A percentile compares a stretch with the other conserved stretches of the same genome.
Conservation (phyloP, 371 early-diverging fungal genomes). For the Haplosporangium sp. region DNA sequence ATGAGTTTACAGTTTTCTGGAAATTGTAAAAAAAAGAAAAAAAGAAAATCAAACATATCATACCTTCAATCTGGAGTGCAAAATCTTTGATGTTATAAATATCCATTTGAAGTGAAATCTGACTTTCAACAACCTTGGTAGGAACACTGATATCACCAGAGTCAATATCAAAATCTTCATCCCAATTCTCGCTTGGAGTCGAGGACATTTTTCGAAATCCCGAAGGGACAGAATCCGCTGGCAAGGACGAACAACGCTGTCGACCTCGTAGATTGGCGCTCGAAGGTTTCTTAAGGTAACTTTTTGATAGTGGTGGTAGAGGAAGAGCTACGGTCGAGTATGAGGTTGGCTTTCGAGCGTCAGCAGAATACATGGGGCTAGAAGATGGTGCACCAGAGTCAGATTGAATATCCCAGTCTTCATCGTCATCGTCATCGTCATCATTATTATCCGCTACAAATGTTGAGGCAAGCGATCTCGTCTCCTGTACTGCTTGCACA, state of each 20-base stretch:
- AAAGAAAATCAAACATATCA: neutral
- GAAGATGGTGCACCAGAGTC: conserved; percentile 49
- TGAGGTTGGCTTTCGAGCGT: conserved; percentile 30
- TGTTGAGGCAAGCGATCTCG: conserved; percentile 5
- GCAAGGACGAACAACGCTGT: conserved; percentile 32
- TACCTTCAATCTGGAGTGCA: conserved; percentile 53
- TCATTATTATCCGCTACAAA: conserved; percentile 21
- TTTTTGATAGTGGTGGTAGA: conserved; percentile 17
- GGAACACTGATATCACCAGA: conserved; percentile 52
- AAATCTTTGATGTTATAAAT: conserved; percentile 56
- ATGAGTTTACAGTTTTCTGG: neutral
- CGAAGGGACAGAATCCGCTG: conserved; percentile 9
- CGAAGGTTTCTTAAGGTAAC: conserved; percentile 20
- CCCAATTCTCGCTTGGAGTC: conserved; percentile 55
- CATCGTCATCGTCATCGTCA: conserved; percentile 37
- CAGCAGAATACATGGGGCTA: conserved; percentile 49
- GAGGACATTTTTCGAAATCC: conserved; percentile 29
- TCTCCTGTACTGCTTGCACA: conserved; percentile 6
- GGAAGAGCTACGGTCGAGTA: conserved; percentile 41
- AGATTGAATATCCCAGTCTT: conserved; percentile 46
- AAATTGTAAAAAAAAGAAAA: neutral
- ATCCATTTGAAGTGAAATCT: conserved; percentile 55
- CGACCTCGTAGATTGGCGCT: conserved; percentile 27
- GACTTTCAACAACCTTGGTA: conserved; percentile 46
- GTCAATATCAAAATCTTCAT: conserved; percentile 55